Evolutionary conservation across 108 stramenopile genomes (phyloP).

Genomic region (Pinguiococcus pyrenoidosus): DNA sequence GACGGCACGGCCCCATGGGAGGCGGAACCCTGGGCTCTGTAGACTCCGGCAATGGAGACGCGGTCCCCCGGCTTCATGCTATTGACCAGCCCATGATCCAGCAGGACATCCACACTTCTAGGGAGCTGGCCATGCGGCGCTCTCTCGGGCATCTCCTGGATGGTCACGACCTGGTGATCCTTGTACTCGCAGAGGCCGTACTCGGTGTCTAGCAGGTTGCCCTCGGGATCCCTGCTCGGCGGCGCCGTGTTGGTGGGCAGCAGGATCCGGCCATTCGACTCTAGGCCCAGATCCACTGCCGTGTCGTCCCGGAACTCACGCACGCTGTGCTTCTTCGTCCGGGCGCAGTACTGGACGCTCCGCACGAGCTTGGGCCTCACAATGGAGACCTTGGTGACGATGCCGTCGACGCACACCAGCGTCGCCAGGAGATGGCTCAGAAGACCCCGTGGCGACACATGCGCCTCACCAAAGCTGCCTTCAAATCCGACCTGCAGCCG

Average conservation of each 20-base stretch:
- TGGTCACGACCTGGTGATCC: conserved; percentile 85
- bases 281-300: conserved; percentile 77
- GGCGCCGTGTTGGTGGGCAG: conserved; percentile 61
- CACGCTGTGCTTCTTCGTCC: conserved; percentile 54
- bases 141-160: conserved; percentile 86
- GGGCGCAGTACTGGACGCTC: conserved; percentile 88
- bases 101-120: conserved; percentile 31
- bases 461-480: conserved; percentile 30
- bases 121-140: conserved; percentile 98
- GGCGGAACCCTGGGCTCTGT: conserved; percentile 71
- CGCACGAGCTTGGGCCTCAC: conserved; percentile 92
- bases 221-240: conserved; percentile 76
- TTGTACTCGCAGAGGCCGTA: conserved; percentile 84
- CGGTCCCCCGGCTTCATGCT: conserved; percentile 93
- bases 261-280: conserved; percentile 50
- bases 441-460: conserved; percentile 27
- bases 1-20: too few species aligned
- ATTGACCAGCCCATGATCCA: conserved; percentile 45
- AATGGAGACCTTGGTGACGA: conserved; percentile 86
- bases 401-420: conserved; percentile 88
- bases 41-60: conserved; percentile 71
- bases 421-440: conserved; percentile 19
- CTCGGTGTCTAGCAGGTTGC: conserved; percentile 83
- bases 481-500: conserved; percentile 39
- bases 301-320: conserved; percentile 88